Evolutionary conservation across 2,329 filamentous ascomycete species (phyloP).

Genomic region (Coniella vitis): DNA sequence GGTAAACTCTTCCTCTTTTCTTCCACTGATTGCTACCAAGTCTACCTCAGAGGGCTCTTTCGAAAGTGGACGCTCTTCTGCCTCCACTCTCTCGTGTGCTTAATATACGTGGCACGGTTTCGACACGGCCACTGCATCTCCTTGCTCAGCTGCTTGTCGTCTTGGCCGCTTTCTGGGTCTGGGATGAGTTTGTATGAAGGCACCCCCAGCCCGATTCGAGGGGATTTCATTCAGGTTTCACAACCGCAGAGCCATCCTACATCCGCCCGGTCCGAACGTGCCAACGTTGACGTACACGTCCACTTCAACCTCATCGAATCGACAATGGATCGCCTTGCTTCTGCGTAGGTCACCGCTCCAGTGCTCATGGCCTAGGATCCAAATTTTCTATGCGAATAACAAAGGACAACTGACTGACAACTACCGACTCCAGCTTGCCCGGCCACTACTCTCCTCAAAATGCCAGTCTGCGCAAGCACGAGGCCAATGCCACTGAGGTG

Average conservation of each 20-base stretch:
- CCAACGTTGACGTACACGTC: slow-evolving; percentile 35
- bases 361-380: no score
- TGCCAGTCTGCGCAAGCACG: not conserved
- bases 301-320: slow-evolving; percentile 42
- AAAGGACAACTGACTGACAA: no score
- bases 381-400: not conserved
- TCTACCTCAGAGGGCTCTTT: no score
- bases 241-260: slow-evolving; percentile 24
- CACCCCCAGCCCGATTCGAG: slow-evolving; percentile 26
- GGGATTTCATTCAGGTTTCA: slow-evolving; percentile 32
- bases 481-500: slow-evolving; percentile 1
- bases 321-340: slow-evolving; percentile 41
- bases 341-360: slow-evolving; percentile 30
- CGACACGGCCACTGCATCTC: not conserved
- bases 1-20: no score
- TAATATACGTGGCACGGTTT: not conserved
- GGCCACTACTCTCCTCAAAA: slow-evolving; percentile 11
- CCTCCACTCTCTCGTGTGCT: no score
- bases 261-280: slow-evolving; percentile 29
- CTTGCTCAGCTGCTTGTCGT: not conserved
- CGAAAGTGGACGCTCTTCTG: no score
- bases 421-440: slow-evolving; percentile 16
- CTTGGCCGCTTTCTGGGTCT: not conserved
- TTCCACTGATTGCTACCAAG: no score
- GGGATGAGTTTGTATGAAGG: slow-evolving; percentile 13